Base-by-base conservation (phyloP, 2,329 filamentous ascomycete species). In the Chalaropsis thielavioides region DNA sequence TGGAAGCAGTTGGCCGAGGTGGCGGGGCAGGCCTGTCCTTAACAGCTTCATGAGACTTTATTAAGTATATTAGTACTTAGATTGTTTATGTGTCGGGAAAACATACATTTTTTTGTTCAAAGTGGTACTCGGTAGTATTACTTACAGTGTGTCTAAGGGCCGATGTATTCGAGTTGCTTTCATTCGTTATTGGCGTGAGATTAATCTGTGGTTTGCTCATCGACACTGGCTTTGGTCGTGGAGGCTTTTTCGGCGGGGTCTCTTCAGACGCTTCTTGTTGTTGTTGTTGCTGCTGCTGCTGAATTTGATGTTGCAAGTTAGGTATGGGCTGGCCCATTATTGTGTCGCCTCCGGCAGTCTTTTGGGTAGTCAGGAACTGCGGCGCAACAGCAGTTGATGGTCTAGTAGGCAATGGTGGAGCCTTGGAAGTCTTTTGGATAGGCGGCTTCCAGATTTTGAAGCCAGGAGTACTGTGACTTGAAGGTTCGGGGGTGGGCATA, bases 371-470 rank as follows among this genome's bases (percentile, higher is more conserved):
- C 24, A 66, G 44, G 19, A 64, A 67, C 31, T 69, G 58, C 13
- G 69, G 68, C 31, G 68, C 68, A 60, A 67, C 68, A 54, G 68
- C 67, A 46, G 69, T 68, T 13, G 64, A 66, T 46, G 64, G 64
- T 27, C 64, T 64, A 62, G 61, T 60, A 35, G 35, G 54, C 17
- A 64, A 75, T 70, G 38, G 73, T 70, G 11, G 75, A 73, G 51
- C 64, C 67, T 77, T 78, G 10, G 74, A 73, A 41, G 73, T 75
- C 40, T 75, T 73, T 35, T 75, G 75, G 10, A 76, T 70, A 1
- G 76, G 75, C 6, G 76, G 76, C 61, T 74, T 75, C 66, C 66
- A 68, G 3, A 68, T 68, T 62, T 72, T 74, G 67, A 73, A 75
- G 17, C 71, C 70, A 35, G 66, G 66, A 41, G 63, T 65, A 27